Base-by-base conservation (phyloP, 108 stramenopile genomes). In the Parietichytrium sp. region DNA sequence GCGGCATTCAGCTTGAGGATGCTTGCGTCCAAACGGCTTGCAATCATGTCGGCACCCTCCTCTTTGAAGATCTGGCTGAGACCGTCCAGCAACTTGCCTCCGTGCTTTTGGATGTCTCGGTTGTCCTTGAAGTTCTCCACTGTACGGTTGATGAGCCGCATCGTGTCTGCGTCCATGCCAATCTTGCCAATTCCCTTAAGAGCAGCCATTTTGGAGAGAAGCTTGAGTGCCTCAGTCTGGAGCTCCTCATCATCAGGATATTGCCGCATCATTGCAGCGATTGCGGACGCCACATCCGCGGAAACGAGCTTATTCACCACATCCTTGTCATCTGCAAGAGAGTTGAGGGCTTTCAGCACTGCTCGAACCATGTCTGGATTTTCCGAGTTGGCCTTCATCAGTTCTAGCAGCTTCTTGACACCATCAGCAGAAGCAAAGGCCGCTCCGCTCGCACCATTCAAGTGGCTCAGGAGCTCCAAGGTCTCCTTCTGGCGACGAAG, bases 21-120 rank as follows among this genome's bases (percentile, higher is more conserved):
- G 4, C 48, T 48, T 2, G 47, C 27, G 78, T 79, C 78, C 16
- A 79, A 48, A 27, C 78, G 78, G 48, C 48, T 29, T 23, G 26
- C 47, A 1, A 82, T 51, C 33, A 82, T 77, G 33, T 78, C 77
- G 25, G 33, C 82, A 12, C 49, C 38, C 36, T 82, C 82, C 25
- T 82, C 82, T 18, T 1, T 72, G 82, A 50, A 82, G 3, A 72
- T 33, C 4, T 13, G 10, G 0, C 20, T 13, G 16, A 82, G 42
- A 4, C 15, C 29, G 30, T 82, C 78, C 49, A 53, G 12, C 4
- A 82, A n/a, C 45, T 80, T 51, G 49, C n/a, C n/a, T 4, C 49
- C 26, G 47, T 18, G 31, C 26, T 7, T 8, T 3, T 27, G 23
- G 15, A 78, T 3, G 29, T 10, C 29, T 42, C 15, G 31, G 29